A percentile compares a stretch with the other conserved stretches of the same genome.
phyloP scores from a whole-genome alignment of 2,329 filamentous ascomycete genomes.

The Davidsoniella eucalypti region DNA sequence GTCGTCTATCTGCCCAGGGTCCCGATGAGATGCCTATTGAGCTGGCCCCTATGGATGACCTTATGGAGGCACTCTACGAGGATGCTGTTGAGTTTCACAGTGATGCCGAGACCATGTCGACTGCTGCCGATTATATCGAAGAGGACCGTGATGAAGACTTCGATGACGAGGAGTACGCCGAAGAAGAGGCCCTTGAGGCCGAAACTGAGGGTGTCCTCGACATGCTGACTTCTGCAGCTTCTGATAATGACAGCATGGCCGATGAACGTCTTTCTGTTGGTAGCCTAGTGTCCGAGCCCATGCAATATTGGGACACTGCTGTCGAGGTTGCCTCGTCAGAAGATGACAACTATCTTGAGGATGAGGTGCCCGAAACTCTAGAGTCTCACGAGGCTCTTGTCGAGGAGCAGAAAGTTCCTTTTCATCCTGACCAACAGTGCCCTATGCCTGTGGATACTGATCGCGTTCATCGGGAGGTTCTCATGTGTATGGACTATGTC shows the following conservation, averaged over 20 bases:
- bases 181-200: neutral
- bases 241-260: neutral
- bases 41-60: conserved; percentile 19
- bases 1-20: conserved; percentile 22
- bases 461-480: conserved; percentile 57
- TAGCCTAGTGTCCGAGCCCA: neutral
- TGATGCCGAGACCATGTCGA: conserved; percentile 13
- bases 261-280: conserved; percentile 3
- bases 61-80: conserved; percentile 26
- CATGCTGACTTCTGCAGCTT: conserved; percentile 1
- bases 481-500: conserved; percentile 46
- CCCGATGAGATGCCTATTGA: neutral
- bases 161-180: neutral
- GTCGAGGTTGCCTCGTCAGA: conserved; percentile 14
- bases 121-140: too few species aligned
- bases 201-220: neutral
- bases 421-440: conserved; percentile 33
- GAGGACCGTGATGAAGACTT: too few species aligned
- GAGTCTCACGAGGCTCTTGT: neutral
- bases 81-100: conserved; percentile 29
- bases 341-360: conserved; percentile 27
- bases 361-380: conserved; percentile 28
- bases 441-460: conserved; percentile 54
- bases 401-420: conserved; percentile 18
- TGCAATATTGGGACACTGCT: neutral